Base-by-base conservation (phyloP, 148 eudicot species). In the Linanthus parryae region DNA sequence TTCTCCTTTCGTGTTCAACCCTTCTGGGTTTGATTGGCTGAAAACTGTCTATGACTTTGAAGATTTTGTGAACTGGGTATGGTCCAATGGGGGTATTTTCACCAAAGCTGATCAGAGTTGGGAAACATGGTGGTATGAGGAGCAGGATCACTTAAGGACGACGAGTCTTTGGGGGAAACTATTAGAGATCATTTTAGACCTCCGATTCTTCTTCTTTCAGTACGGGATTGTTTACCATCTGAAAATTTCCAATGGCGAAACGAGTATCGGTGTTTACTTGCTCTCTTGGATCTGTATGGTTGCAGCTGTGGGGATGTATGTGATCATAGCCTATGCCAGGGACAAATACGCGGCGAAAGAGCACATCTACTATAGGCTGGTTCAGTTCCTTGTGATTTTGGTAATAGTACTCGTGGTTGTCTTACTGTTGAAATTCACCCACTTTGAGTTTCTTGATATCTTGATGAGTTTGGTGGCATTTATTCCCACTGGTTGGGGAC, bases 71-170 rank as follows among this genome's bases (percentile, higher is more conserved):
- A 74, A 61, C 24, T 90, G 97, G 97, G 53, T 90, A 58, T 90
- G 91, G 88, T 78, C 54, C 52, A 78, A 62, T 7, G 70, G 83
- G 33, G 95, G 97, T 17, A 76, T 81, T 52, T 71, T 84, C 12
- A 76, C 70, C 6, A 83, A 72, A 72, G 82, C 95, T 8, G 97
- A 90, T 15, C 64, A 71, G 58, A 80, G 97, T 67, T 90, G 97
- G 97, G 97, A 90, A 73, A 83, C 88, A 4, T 90, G 97, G 97
- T 90, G 97, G 97, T 80, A 83, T 39, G 97, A 90, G 58, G 97
- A 90, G 54, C 97, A 90, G 46, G 95, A 85, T 44, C 97, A 90
- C 69, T 79, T 90, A 45, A 74, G 84, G 65, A 73, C 78, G 9
- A 85, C 92, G 23, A 92, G 97, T 39, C 70, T 90, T 15, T 90